Evolutionary conservation across 1,139 yeast species (phyloP), one percentile per base, ranked within the genome.

Genomic region (Torulaspora globosa): DNA sequence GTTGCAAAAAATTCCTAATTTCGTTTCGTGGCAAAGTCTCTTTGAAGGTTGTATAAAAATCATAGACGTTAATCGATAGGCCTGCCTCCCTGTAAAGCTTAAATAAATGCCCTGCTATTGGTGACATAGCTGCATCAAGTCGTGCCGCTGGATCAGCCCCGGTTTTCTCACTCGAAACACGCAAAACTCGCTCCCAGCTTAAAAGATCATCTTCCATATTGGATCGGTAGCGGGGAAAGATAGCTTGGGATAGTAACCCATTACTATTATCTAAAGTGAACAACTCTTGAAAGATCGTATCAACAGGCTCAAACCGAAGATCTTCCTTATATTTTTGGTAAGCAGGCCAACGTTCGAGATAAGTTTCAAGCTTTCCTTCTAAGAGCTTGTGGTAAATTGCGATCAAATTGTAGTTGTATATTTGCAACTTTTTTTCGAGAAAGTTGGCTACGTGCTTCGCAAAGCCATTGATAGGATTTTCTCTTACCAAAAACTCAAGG

Each of bases 31-130:
- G 72, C 21, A 86, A 58, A 0, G 80, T 69, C 48, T 74, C 78
- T 57, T 75, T 78, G 68, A 87, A 89, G 1, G 90, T 89, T 39
- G 72, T 68, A 60, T 76, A 89, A 58, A 84, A 85, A 58, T 89
- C 97, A 65, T 75, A 84, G 41, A 87, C 76, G 60, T 88, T 89
- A 52, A 88, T 75, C 21, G 74, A 70, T 2, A 82, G 73, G 23
- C 88, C 86, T 0, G 96, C 92, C 59, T 89, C 97, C 51, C 92
- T 78, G 63, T 84, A 84, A 16, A 88, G 72, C 39, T 79, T 75
- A 66, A 80, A 89, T 45, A 88, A 63, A 37, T 76, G 77, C 30
- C 79, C 71, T 10, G 83, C 62, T 1, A 75, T 72, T 36, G 82
- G 94, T 49, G 72, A 77, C 47, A 72, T 41, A 1, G 51, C 34